Evolutionary conservation across 495 filamentous ascomycete genomes (phyloP).

Genomic region (Neurospora discreta): DNA sequence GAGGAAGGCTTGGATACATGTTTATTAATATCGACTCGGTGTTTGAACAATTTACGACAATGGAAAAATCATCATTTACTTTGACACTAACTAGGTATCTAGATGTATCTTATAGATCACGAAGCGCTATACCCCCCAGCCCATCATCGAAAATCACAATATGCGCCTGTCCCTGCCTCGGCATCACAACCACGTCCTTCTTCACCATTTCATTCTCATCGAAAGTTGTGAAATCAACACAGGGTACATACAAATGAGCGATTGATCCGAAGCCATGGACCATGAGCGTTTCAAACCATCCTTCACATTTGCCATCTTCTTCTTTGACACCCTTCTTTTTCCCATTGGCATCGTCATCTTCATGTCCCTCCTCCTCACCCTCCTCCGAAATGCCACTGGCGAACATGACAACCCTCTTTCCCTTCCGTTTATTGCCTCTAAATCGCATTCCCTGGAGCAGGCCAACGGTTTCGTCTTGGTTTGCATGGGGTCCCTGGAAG

Average conservation of each 20-base stretch:
- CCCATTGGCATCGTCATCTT: not conserved
- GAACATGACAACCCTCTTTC: not conserved
- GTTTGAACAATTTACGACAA: no score
- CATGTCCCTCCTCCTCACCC: not conserved
- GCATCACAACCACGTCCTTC: not conserved
- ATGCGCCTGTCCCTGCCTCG: not conserved
- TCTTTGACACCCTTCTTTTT: not conserved
- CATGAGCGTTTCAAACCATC: not conserved
- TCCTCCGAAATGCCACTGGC: not conserved
- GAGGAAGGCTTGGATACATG: no score
- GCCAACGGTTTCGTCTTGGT: not conserved
- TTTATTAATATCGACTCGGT: no score
- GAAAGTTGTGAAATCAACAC: not conserved
- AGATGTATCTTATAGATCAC: not conserved
- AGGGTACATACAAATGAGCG: not conserved
- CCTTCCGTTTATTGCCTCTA: not conserved
- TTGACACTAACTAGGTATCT: not conserved
- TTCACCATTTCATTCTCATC: not conserved
- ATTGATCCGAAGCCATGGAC: not conserved
- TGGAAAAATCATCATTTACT: not conserved
- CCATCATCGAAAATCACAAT: not conserved
- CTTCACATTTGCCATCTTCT: not conserved
- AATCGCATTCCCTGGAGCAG: not conserved
- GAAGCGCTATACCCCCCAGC: not conserved
- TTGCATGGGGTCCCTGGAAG: not conserved